Conservation (phyloP, 139 green algal species). For the Edaphochlamys debaryana region DNA sequence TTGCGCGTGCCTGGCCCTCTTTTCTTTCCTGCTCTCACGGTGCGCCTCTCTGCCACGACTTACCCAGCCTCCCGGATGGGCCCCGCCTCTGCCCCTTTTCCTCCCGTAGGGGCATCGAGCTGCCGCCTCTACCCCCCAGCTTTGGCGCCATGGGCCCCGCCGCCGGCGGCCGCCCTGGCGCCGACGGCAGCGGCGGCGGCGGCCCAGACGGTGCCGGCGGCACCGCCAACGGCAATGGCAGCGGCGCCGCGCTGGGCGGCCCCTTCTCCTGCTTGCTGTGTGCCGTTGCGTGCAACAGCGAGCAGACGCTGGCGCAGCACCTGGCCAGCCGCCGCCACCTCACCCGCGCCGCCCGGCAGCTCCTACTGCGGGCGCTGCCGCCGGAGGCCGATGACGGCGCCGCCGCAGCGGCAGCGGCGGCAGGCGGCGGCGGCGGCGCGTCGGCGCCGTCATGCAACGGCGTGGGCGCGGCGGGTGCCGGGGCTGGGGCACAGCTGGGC, state of each 20-base stretch:
- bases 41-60: no score
- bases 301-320: slow-evolving; percentile 50
- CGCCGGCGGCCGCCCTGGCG: not conserved
- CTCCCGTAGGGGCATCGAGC: not conserved
- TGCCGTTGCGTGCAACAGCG: slow-evolving; percentile 39
- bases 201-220: not conserved
- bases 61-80: no score
- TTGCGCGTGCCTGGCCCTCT: not conserved
- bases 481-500: no score
- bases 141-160: not conserved
- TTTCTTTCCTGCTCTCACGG: no score
- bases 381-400: not conserved
- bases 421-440: not conserved
- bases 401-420: not conserved
- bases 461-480: no score
- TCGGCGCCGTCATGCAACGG: no score
- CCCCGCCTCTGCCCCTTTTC: no score
- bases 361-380: slow-evolving; percentile 14
- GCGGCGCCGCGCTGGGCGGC: not conserved
- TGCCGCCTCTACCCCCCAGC: not conserved
- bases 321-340: slow-evolving; percentile 49
- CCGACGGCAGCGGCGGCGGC: not conserved
- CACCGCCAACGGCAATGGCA: not conserved
- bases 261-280: slow-evolving; percentile 12
- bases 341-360: slow-evolving; percentile 2